Base-by-base conservation (phyloP, 2,329 filamentous ascomycete genomes). In the Pleurostoma richardsiae region DNA sequence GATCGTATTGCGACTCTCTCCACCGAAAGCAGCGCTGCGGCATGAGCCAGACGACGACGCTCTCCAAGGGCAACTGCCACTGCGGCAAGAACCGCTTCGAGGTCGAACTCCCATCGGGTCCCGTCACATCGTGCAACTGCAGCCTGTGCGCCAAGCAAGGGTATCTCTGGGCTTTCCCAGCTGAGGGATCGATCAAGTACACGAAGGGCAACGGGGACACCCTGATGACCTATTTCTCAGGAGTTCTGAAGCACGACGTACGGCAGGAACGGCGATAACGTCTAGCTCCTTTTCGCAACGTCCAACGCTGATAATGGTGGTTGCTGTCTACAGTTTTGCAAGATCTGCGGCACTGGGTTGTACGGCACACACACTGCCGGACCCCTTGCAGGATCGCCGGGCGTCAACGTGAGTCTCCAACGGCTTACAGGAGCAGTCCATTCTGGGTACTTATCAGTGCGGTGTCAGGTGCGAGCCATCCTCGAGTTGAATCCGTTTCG, bases 111-210 rank as follows among this genome's bases (percentile, higher is more conserved):
- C 45, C 54, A 1, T 42, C 53, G 6, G 48, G 55, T 19, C 45
- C 33, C 3, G 52, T 53, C 0, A 49, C 51, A 1, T 36, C 52
- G 2, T 65, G 62, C 41, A 39, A 49, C 19, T 64, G 61, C 43
- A 49, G 44, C 8, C 50, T 59, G 7, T 64, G 60, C 39, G 29
- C 11, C 5, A 64, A 61, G 44, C 59, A 62, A n/a, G 62, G 60
- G 3, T 58, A 63, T 40, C 47, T 61, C 5, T 64, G 62, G 60
- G 41, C 54, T 2, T 51, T 55, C 10, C 50, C 48, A 3, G 31
- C 41, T 4, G 40, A 30, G 10, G 48, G 41, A 6, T 43, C 47
- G 4, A 28, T 50, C 30, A 44, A 46, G 30, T 46, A 46, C 33
- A 46, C 45, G n/a, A 42, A 36, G 30, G 45, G 50, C 19, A 36